Base-by-base conservation (phyloP, 148 eudicot species). In the Mesembryanthemum crystallinum region DNA sequence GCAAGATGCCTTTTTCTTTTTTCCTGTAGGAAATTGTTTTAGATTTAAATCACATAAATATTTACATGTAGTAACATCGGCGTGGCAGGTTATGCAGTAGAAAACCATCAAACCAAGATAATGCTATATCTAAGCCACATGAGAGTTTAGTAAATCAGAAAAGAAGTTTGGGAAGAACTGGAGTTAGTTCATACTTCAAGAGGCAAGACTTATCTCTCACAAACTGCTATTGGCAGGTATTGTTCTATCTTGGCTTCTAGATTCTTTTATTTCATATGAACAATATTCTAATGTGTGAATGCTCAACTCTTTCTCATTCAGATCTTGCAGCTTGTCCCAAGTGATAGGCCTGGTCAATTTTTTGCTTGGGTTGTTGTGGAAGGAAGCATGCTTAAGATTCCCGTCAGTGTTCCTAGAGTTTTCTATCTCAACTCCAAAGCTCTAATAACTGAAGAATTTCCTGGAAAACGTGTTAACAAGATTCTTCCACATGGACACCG, bases 361-460 rank as follows among this genome's bases (percentile, higher is more conserved):
- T 89, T 84, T 64, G 98, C 94, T 57, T 94, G 97, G 98, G 88
- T 85, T 69, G 88, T 92, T 78, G 96, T 85, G 10, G 92, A 88
- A 51, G 96, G 91, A 85, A 71, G 73, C 77, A 92, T 92, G 98
- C 87, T 74, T 74, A 94, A 90, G 80, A 82, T 92, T 80, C 94
- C 96, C 72, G 73, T 94, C 60, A 79, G 32, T 76, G 89, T 92
- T 71, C 91, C 98, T 73, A 85, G 98, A 82, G 86, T 87, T 64
- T 94, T 94, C 77, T 92, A 92, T 82, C 94, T 94, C 75, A 94
- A 94, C 80, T 92, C 92, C 17, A 94, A 89, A 87, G 94, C 97
- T 82, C 89, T 95, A 69, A 75, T 92, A 80, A 86, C 96, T 25
- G 98, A 92, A 78, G 98, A 90, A 78, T 87, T 94, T 81, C 98